phyloP scores from a whole-genome alignment of 2,329 filamentous ascomycete species.

The Ophioceras dolichostomum region DNA sequence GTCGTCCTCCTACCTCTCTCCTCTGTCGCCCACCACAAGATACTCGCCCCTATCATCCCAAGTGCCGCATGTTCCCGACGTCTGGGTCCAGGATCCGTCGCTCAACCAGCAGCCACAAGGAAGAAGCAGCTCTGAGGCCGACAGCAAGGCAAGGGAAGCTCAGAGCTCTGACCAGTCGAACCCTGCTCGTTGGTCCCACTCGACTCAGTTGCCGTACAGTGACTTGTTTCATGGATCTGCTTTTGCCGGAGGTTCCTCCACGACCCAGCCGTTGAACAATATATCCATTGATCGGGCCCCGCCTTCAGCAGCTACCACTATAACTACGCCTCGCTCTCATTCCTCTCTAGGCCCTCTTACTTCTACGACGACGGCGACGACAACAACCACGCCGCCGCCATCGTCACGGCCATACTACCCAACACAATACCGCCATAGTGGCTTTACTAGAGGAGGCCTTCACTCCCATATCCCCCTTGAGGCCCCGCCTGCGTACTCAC shows the following conservation, averaged over 20 bases:
- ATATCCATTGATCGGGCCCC: no score
- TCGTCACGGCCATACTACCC: no score
- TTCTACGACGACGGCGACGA: not conserved
- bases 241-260: no score
- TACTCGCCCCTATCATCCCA: conserved; percentile 15
- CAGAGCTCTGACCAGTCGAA: not conserved
- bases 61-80: conserved; percentile 32
- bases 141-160: conserved; percentile 31
- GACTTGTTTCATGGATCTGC: no score
- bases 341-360: no score
- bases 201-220: no score
- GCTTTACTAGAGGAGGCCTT: not conserved
- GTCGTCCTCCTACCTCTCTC: not conserved
- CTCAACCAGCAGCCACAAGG: conserved; percentile 23
- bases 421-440: not conserved
- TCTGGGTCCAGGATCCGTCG: conserved; percentile 36
- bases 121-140: conserved; percentile 16
- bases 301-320: not conserved
- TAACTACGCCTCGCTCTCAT: no score
- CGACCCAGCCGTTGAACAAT: no score
- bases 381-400: not conserved
- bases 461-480: conserved; percentile 20
- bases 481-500: conserved; percentile 39
- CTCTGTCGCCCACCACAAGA: conserved; percentile 3
- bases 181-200: no score